Evolutionary conservation across 768 basidiomycete genomes (phyloP), one percentile per base, ranked within the genome.

Genomic region (Coprinopsis marcescibilis): DNA sequence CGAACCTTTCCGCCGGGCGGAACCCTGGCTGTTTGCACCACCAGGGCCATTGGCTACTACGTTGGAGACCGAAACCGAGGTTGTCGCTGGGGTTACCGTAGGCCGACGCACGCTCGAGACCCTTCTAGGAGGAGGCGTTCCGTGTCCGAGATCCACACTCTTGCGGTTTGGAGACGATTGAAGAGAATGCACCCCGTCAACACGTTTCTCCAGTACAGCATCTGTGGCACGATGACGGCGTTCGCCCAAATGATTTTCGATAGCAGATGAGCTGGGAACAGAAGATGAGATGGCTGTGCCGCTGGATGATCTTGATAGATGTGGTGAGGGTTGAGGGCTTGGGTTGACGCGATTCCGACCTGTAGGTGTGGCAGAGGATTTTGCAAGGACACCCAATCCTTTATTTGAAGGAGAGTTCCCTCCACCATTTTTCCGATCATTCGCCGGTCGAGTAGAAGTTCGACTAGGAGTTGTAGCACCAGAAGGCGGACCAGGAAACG

Each of bases 131-230:
- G n/a, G n/a, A n/a, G 73, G 59, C 25, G 68, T 49, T 19, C 73
- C 63, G 15, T 65, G 62, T 11, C 78, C 80, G 27, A 83, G 65
- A 48, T 87, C 84, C 30, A 72, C 51, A 43, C 73, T 65, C 63
- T 77, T 84, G 17, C 80, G 78, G 52, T 68, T 71, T 0, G 85
- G 81, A 10, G 84, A 83, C 4, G 81, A 71, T 52, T 80, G 75
- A 1, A 76, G 66, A 6, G 77, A 78, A 24, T 79, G 76, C 20
- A 75, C 66, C 15, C 69, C 60, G 25, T 71, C 67, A 19, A 52
- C 30, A 32, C 65, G 73, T 52, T 70, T 77, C 37, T 83, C 81
- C 37, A 19, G 35, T 10, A 11, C 53, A 43, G 66, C 61, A 26
- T 64, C 69, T 14, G 55, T 36, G 21, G 54, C 50, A 3, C 66